phyloP scores from a whole-genome alignment of 2,329 filamentous ascomycete genomes.

The Furcasterigmium sp. region DNA sequence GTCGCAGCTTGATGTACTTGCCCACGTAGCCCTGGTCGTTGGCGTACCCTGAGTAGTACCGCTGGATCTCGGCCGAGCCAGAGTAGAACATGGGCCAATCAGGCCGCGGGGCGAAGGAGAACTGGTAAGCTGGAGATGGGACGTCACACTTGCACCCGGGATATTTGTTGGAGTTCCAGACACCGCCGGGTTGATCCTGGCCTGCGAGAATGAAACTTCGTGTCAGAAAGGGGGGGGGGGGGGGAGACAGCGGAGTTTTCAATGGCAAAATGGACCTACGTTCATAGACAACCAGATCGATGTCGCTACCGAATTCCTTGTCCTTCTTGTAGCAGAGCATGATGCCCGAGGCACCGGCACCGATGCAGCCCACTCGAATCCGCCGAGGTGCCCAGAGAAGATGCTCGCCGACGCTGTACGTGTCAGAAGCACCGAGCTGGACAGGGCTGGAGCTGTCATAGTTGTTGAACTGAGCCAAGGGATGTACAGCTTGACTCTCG shows the following conservation, averaged over 20 bases:
- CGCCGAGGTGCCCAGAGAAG: constrained; percentile 1
- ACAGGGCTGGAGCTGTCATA: too few relatives aligned
- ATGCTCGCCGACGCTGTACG: constrained; percentile 1
- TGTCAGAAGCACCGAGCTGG: too few relatives aligned
- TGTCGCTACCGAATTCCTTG: constrained; percentile 6
- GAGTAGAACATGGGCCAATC: constrained; percentile 37
- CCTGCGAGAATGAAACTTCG: too few relatives aligned
- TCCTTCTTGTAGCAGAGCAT: constrained; percentile 7
- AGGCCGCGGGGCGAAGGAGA: constrained; percentile 36
- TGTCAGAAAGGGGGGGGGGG: too few relatives aligned
- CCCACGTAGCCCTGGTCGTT: constrained; percentile 21
- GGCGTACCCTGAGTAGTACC: constrained; percentile 28
- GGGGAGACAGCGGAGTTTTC: too few relatives aligned
- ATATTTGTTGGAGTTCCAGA: constrained; percentile 28
- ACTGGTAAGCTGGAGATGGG: constrained; percentile 36
- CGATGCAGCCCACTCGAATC: constrained; percentile 1
- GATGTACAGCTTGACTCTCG: too few relatives aligned
- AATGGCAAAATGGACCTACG: neutral
- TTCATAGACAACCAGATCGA: constrained; percentile 18
- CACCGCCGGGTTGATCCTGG: constrained; percentile 17
- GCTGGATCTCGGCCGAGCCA: constrained; percentile 28
- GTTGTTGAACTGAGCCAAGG: too few relatives aligned
- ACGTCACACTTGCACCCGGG: constrained; percentile 27
- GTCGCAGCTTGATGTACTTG: constrained; percentile 18
- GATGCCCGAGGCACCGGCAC: constrained; percentile 6